Base-by-base conservation (phyloP, 2,329 filamentous ascomycete genomes). In the Phoma sp. region DNA sequence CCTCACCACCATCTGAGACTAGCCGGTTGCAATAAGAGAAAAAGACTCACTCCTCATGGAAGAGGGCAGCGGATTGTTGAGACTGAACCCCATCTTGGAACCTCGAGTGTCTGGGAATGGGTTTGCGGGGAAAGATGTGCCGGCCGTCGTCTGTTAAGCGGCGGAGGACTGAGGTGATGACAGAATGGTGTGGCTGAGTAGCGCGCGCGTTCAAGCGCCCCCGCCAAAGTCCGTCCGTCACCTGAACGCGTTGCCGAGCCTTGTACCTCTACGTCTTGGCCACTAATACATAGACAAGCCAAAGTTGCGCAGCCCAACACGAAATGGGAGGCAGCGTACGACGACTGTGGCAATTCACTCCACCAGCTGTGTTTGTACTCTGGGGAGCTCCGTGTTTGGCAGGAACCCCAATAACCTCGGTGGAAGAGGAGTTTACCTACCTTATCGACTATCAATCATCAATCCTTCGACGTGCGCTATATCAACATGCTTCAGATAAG, bases 61-160 rank as follows among this genome's bases (percentile, higher is more conserved):
- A 58, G 79, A 78, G 56, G 81, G 81, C 68, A 83, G 74, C 59
- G 81, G 81, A 66, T 83, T 83, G 65, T 83, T 82, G 69, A 83
- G 75, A 60, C 79, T 77, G 51, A 79, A 65, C 26, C 75, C 74
- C 79, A 81, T 81, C 26, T 37, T 61, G 60, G 21, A 49, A 30
- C 52, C 33, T 42, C 29, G 25, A 29, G 5, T 18, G 39, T 54
- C 26, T 33, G 39, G 18, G 25, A 11, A n/a, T 28, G 36, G n/a
- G 33, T 53, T 43, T 39, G 48, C 42, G 38, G 43, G 18, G 51
- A 42, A 21, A n/a, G 45, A 34, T 45, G 4, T 12, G 28, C 33
- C 33, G 18, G 29, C 28, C 14, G 33, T 26, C 23, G 26, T 36
- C 28, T 39, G 28, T 47, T 36, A 47, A 37, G 42, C 37, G 42